Evolutionary conservation across 768 basidiomycete species (phyloP).

Genomic region (Lactarius sp.): DNA sequence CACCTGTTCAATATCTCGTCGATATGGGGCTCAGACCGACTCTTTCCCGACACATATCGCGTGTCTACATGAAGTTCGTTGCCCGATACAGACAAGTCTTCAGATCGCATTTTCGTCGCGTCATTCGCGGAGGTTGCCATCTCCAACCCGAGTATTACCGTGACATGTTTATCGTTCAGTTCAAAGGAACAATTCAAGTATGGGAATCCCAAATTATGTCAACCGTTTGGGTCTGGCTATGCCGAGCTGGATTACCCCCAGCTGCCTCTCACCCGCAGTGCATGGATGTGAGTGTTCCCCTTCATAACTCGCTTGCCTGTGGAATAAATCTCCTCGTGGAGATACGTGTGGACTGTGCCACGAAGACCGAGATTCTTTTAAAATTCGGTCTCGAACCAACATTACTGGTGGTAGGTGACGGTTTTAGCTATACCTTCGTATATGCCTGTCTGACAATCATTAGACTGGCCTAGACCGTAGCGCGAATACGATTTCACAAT

Average conservation of each 20-base stretch:
- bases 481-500: neutral
- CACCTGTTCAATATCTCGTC: constrained; percentile 1
- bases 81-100: neutral
- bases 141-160: neutral
- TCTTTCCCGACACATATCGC: neutral
- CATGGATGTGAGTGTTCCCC: neutral
- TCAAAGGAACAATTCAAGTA: neutral
- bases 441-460: neutral
- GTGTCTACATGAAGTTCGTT: neutral
- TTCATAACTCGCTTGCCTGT: too few relatives aligned
- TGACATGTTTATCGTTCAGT: neutral
- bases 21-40: constrained; percentile 1
- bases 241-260: neutral
- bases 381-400: neutral
- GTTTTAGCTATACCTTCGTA: neutral
- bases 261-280: neutral
- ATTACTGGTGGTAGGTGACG: neutral
- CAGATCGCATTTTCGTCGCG: neutral
- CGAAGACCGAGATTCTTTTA: neutral
- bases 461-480: neutral
- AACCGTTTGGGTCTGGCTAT: neutral
- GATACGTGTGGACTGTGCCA: constrained; percentile 5
- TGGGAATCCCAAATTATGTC: neutral
- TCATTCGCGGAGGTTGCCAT: neutral
- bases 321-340: neutral